Conservation (phyloP, 169 alveolate genomes). For the Eimeria falciformis region DNA sequence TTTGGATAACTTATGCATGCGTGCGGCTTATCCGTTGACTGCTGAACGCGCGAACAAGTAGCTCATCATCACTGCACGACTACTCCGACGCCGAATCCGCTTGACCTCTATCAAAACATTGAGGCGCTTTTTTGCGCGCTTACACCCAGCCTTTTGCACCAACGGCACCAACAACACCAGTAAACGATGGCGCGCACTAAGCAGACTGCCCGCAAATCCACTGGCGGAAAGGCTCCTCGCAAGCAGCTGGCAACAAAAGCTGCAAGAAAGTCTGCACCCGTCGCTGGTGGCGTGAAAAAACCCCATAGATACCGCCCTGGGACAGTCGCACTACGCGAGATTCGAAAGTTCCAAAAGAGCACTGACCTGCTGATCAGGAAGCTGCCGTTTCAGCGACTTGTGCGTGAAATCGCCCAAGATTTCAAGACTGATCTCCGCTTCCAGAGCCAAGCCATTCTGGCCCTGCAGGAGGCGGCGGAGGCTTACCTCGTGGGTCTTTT, state of each 20-base stretch:
- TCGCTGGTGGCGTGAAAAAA: constrained; percentile 97
- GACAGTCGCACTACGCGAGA: constrained; percentile 94
- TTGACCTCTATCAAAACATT: too few relatives aligned
- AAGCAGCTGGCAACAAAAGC: constrained; percentile 98
- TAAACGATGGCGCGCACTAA: constrained; percentile 95
- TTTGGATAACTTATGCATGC: too few relatives aligned
- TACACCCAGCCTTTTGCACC: too few relatives aligned
- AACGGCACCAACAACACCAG: background rate
- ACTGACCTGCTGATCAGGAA: constrained; percentile 95
- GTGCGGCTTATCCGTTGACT: too few relatives aligned
- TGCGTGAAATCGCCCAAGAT: constrained; percentile 95
- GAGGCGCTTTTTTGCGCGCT: too few relatives aligned
- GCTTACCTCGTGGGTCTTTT: constrained; percentile 98
- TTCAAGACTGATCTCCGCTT: constrained; percentile 98
- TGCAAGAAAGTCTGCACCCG: constrained; percentile 99
- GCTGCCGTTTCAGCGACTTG: constrained; percentile 96
- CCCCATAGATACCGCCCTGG: constrained; percentile 99
- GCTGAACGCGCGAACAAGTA: too few relatives aligned
- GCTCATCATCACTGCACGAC: too few relatives aligned
- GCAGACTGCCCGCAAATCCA: constrained; percentile 98
- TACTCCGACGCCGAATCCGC: too few relatives aligned
- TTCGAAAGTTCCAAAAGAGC: constrained; percentile 96
- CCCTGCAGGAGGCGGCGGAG: constrained; percentile 99
- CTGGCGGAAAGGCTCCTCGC: constrained; percentile 99
- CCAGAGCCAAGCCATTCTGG: constrained; percentile 99